A percentile compares a stretch with the other conserved stretches of the same genome.
Conservation (phyloP, 148 eudicot species). For the Rhododendron henanense region DNA sequence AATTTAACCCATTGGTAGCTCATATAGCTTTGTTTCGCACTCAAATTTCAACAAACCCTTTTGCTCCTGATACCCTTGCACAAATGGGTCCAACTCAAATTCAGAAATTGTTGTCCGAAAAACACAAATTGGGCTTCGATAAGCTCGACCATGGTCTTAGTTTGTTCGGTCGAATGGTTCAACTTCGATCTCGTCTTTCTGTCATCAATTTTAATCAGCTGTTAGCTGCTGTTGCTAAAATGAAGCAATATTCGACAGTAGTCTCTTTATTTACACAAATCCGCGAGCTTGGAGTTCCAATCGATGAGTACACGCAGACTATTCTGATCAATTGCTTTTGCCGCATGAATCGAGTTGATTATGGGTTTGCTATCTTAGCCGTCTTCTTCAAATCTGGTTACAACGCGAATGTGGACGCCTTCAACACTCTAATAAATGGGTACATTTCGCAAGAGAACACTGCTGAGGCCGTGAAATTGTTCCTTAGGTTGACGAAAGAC, state of each 20-base stretch:
- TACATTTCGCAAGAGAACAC: slow-evolving; percentile 1
- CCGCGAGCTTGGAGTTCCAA: background rate
- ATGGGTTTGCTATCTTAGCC: slow-evolving; percentile 12
- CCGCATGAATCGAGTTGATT: background rate
- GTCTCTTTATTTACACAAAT: background rate
- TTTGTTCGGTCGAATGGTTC: background rate
- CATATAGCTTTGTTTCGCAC: background rate
- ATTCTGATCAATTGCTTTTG: slow-evolving; percentile 9
- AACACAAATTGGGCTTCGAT: background rate
- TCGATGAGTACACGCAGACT: background rate
- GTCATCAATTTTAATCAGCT: background rate
- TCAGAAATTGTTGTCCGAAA: background rate
- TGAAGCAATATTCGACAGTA: slow-evolving; percentile 1
- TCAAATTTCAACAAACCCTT: background rate
- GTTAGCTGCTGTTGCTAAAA: background rate
- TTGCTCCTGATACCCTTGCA: background rate
- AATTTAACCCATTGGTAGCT: background rate
- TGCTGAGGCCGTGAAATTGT: slow-evolving; percentile 13
- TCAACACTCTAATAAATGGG: slow-evolving; percentile 4
- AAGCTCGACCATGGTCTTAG: slow-evolving; percentile 1
- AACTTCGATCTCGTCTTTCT: background rate
- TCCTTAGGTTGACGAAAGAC: background rate
- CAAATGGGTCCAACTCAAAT: background rate
- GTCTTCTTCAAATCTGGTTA: slow-evolving; percentile 14
- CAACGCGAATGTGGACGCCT: slow-evolving; percentile 2